Percentiles rank a stretch among this genome's conserved stretches.
Evolutionary conservation across 495 filamentous ascomycete genomes (phyloP).

Genomic region (Aspergillus steynii): DNA sequence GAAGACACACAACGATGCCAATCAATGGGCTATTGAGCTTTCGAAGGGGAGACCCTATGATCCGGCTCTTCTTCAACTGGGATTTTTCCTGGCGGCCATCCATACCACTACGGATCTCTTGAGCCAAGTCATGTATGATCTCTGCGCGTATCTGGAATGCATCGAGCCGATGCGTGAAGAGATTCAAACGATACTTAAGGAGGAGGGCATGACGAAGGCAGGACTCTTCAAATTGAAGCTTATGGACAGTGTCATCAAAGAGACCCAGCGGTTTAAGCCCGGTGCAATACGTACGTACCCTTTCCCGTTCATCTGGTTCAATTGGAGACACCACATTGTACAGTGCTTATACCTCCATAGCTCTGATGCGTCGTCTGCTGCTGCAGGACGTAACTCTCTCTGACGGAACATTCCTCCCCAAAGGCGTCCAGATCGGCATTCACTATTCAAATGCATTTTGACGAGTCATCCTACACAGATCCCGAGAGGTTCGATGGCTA

Average conservation of each 20-base stretch:
- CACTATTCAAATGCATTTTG: slow-evolving; percentile 25
- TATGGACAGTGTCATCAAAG: slow-evolving; percentile 20
- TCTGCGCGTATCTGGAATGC: slow-evolving; percentile 7
- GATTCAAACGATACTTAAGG: slow-evolving; percentile 3
- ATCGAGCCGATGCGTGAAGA: slow-evolving; percentile 12
- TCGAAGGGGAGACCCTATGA: slow-evolving; percentile 6
- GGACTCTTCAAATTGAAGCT: slow-evolving; percentile 13
- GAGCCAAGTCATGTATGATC: slow-evolving; percentile 2
- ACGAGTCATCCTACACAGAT: slow-evolving; percentile 36
- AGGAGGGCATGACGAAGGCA: slow-evolving; percentile 5
- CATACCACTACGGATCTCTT: slow-evolving; percentile 16
- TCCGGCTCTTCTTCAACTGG: slow-evolving; percentile 6
- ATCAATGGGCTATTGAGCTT: neutral
- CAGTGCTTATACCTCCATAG: slow-evolving; percentile 18
- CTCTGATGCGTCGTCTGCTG: slow-evolving; percentile 38
- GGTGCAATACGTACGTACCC: slow-evolving; percentile 4
- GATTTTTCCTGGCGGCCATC: slow-evolving; percentile 4
- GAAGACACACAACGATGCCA: slow-evolving; percentile 6
- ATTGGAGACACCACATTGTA: neutral
- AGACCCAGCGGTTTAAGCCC: slow-evolving; percentile 17
- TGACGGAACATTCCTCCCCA: slow-evolving; percentile 24
- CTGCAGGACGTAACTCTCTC: slow-evolving; percentile 22
- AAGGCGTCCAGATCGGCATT: slow-evolving; percentile 26
- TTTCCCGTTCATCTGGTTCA: neutral
- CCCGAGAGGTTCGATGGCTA: slow-evolving; percentile 41